These are phyloP conservation scores for Cenococcum geophilum DNA, from an alignment of 495 filamentous ascomycete species.

Conservation along the genomic window DNA sequence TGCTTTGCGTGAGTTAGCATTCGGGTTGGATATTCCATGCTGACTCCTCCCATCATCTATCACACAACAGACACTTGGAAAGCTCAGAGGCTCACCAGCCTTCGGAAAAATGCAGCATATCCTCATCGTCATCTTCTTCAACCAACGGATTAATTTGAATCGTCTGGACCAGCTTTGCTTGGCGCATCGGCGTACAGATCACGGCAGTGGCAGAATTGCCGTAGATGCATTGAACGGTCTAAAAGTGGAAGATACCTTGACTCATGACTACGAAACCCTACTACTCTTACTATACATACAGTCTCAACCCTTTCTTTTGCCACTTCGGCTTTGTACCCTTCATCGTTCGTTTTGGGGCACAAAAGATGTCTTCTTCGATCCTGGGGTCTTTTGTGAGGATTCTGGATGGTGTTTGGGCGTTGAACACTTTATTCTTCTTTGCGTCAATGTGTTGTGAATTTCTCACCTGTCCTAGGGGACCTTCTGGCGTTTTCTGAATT, in stretches of 20 bases:
- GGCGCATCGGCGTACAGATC: too few species aligned
- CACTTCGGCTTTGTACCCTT: conserved; percentile 10
- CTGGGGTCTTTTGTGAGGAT: conserved; percentile 5
- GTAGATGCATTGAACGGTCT: conserved; percentile 1
- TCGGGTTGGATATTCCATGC: too few species aligned
- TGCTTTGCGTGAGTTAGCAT: too few species aligned
- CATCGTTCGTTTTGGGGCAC: conserved; percentile 19
- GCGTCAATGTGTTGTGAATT: background rate
- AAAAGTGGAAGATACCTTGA: background rate
- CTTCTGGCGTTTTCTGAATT: too few species aligned
- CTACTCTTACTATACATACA: conserved; percentile 6
- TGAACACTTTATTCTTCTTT: background rate
- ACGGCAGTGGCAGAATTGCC: background rate
- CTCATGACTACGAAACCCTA: background rate
- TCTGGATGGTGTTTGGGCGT: background rate
- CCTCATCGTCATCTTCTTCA: too few species aligned
- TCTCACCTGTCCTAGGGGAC: background rate
- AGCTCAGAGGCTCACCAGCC: too few species aligned
- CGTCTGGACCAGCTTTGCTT: too few species aligned
- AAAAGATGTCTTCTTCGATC: background rate
- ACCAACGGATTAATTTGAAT: too few species aligned
- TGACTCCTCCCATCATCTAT: too few species aligned
- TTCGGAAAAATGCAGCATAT: too few species aligned
- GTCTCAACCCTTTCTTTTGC: conserved; percentile 1
- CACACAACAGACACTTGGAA: too few species aligned